A percentile compares a stretch with the other conserved stretches of the same genome.
Evolutionary conservation across 2,329 filamentous ascomycete genomes (phyloP).

Genomic region (Leptosphaerulina australis): DNA sequence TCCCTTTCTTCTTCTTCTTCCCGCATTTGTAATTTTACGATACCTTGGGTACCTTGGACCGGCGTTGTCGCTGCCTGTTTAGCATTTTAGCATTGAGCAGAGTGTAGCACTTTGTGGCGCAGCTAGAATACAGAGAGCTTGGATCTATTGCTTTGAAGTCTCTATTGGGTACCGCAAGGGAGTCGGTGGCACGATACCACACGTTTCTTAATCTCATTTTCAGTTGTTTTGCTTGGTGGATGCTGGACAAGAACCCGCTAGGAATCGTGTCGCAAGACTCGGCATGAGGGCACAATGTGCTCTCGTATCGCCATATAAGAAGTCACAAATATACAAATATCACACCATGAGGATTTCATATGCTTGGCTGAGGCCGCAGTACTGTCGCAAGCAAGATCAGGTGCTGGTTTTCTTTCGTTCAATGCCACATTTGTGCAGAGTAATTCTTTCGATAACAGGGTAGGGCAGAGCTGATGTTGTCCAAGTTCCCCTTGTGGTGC

Average conservation of each 20-base stretch:
- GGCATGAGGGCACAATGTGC: background rate
- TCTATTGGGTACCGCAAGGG: slow-evolving; percentile 28
- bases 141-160: slow-evolving; percentile 17
- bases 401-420: background rate
- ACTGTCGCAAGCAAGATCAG: background rate
- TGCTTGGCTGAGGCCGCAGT: slow-evolving; percentile 1
- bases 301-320: background rate
- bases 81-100: slow-evolving; percentile 24
- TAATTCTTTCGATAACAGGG: background rate
- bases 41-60: slow-evolving; percentile 25
- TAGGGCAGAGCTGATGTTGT: slow-evolving; percentile 3
- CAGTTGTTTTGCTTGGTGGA: slow-evolving; percentile 6
- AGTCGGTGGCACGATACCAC: slow-evolving; percentile 43
- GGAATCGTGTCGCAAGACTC: background rate
- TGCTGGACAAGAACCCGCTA: background rate
- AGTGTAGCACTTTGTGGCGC: slow-evolving; percentile 17
- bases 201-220: slow-evolving; percentile 26
- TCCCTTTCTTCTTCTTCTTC: slow-evolving; percentile 19
- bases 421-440: background rate
- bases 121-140: slow-evolving; percentile 1
- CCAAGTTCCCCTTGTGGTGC: slow-evolving; percentile 14
- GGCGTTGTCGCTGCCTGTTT: slow-evolving; percentile 28
- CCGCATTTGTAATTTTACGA: slow-evolving; percentile 17
- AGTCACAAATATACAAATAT: background rate
- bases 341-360: background rate